A percentile compares a stretch with the other conserved stretches of the same genome.
Evolutionary conservation across 345 rosid genomes (phyloP).

Genomic region (Boechera retrofracta): DNA sequence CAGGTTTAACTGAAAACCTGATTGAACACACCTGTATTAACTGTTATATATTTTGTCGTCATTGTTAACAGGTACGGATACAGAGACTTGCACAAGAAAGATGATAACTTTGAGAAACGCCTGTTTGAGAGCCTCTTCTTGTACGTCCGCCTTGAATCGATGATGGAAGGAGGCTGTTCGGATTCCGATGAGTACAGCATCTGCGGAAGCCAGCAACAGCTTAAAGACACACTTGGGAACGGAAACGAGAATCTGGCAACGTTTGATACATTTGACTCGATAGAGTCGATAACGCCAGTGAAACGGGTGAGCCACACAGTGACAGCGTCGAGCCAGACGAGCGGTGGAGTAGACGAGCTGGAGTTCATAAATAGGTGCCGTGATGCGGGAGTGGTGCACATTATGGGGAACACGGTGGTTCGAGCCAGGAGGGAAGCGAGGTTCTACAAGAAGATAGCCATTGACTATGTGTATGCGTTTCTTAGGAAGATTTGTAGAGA

Average conservation of each 20-base stretch:
- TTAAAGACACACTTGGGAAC: conserved; percentile 37
- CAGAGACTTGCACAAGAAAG: conserved; percentile 79
- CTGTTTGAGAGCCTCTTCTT: conserved; percentile 68
- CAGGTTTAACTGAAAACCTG: not conserved
- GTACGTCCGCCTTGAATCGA: conserved; percentile 65
- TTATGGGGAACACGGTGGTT: conserved; percentile 71
- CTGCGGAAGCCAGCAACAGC: conserved; percentile 53
- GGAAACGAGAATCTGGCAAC: conserved; percentile 33
- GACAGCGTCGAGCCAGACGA: conserved; percentile 53
- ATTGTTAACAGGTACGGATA: conserved; percentile 66
- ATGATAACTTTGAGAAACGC: conserved; percentile 72
- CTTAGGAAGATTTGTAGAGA: conserved; percentile 84
- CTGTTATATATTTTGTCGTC: not conserved
- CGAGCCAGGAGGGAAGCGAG: conserved; percentile 66
- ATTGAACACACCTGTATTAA: not conserved
- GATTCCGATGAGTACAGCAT: conserved; percentile 79
- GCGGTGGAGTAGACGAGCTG: conserved; percentile 60
- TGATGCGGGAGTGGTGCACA: conserved; percentile 80
- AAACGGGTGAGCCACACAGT: conserved; percentile 44
- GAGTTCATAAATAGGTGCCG: conserved; percentile 62
- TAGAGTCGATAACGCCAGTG: conserved; percentile 39
- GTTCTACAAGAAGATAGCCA: conserved; percentile 66
- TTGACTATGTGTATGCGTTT: conserved; percentile 76
- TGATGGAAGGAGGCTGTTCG: conserved; percentile 76
- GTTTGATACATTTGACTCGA: conserved; percentile 41